Evolutionary conservation across 2,329 filamentous ascomycete species (phyloP), one percentile per base, ranked within the genome.

Genomic region (Talaromyces funiculosus): DNA sequence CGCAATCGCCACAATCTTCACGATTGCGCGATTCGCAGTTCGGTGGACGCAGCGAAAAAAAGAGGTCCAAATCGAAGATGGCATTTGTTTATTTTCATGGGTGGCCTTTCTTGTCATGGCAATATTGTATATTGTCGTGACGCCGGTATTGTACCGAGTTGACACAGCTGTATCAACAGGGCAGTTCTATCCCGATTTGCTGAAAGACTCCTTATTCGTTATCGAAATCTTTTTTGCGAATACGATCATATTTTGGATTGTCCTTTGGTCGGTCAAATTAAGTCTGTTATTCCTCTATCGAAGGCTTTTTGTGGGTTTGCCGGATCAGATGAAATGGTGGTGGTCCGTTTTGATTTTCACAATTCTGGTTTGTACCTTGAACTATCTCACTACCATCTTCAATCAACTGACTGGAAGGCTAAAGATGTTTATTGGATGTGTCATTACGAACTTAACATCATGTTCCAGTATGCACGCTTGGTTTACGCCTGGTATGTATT

Each of bases 241-340:
- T 18, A 72, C 71, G 4, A 69, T 76, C 47, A 67, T 73, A 22
- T 71, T 76, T 54, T 78, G 75, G 74, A 62, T 71, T 6, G 71
- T 70, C 18, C 67, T 78, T 4, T 78, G 73, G 74, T 67, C 72
- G 37, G 71, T 77, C 56, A 78, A 79, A 62, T 69, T 76, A 22
- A 73, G 72, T 4, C 65, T 78, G 35, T 66, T 78, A 54, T 67
- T 72, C 16, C 68, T 78, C 47, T 78, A 77, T 64, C 73, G 72
- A 47, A 69, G 71, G 22, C 63, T 78, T 16, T 65, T 77, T 54
- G 63, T 61, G 7, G 73, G 74, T 1, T 65, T 75, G 16, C 67
- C 64, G 1, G 63, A 67, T 2, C 73, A 75, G 38, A 66, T 70
- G 24, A 69, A 65, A 29, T 65, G 74, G 49, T 78, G 75, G 76